phyloP scores from a whole-genome alignment of 768 basidiomycete genomes.

The Leccinum barrowsii region DNA sequence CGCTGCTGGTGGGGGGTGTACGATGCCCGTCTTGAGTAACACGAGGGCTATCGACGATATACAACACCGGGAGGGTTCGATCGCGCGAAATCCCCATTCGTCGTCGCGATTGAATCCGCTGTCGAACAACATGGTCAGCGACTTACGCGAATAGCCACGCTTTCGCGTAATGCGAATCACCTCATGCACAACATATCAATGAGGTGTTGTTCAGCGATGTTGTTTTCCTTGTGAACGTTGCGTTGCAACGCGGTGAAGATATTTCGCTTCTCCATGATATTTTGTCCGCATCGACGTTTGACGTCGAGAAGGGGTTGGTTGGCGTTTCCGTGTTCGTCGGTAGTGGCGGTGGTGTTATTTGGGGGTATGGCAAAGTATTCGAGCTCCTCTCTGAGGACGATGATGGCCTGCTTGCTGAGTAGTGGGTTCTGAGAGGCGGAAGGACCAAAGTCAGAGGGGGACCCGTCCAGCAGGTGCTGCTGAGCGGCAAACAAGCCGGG shows the following conservation, averaged over 20 bases:
- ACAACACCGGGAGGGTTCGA: conserved; percentile 95
- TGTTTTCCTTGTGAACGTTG: conserved; percentile 99
- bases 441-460: conserved; percentile 55
- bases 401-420: conserved; percentile 94
- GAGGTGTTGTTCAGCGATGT: conserved; percentile 96
- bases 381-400: conserved; percentile 95
- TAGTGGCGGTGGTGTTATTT: conserved; percentile 53
- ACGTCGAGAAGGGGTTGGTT: conserved; percentile 74
- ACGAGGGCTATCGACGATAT: conserved; percentile 98
- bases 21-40: conserved; percentile 94
- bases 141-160: conserved; percentile 1
- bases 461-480: conserved; percentile 71
- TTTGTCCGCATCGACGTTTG: conserved; percentile 83
- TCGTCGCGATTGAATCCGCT: conserved; percentile 97
- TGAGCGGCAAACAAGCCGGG: conserved; percentile 78
- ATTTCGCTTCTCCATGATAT: conserved; percentile 82
- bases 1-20: conserved; percentile 50
- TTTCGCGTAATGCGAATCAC: conserved; percentile 38
- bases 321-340: conserved; percentile 77
- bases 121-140: conserved; percentile 10
- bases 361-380: conserved; percentile 98
- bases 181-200: conserved; percentile 99
- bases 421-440: conserved; percentile 84
- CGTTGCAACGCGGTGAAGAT: conserved; percentile 98
- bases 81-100: conserved; percentile 94